Evolutionary conservation across 2,329 filamentous ascomycete genomes (phyloP), one percentile per base, ranked within the genome.

Genomic region (Lecanosticta acicola): DNA sequence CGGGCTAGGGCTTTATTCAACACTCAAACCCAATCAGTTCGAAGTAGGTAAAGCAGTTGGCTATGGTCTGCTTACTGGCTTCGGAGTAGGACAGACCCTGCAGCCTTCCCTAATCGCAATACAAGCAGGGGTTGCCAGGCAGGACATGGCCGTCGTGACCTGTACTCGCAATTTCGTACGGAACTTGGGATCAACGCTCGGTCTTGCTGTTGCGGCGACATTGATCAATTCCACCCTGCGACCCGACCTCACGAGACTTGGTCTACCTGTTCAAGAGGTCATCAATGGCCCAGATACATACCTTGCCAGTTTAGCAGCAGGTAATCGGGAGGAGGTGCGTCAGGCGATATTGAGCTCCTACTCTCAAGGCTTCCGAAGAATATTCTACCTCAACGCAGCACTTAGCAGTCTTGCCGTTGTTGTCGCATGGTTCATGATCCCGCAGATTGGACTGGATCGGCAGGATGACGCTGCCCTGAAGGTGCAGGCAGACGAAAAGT

Each of bases 51-150:
- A 77, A 48, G 75, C 78, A 48, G 71, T 79, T 35, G 76, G 77
- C 1, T 79, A 77, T 50, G 71, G 69, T 0, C 57, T 79, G 7
- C 59, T 80, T 16, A 77, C 64, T 2, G 78, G 76, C 1, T 51
- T 75, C 0, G 78, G 78, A 0, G 68, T 69, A 0, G 77, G 75
- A 0, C 59, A 77, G 9, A 66, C 79, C 0, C 79, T 81, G 58
- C 65, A 76, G 46, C 66, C 77, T 0, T 77, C 78, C 0, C 63
- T 80, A 17, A 72, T 81, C 29, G 76, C 78, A 1, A 62, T 81
- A 1, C 78, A 82, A 51, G 71, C 70, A 13, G 68, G 68, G n/a
- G 74, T 79, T 10, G 19, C 42, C 2, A 59, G 67, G 1, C 63
- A 65, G 3, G 72, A 80, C 20, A 66, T 67, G 7, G 75, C 75